Percentiles rank a stretch among this genome's conserved stretches.
Evolutionary conservation across 169 alveolate genomes (phyloP).

Genomic region (Eimeria maxima): DNA sequence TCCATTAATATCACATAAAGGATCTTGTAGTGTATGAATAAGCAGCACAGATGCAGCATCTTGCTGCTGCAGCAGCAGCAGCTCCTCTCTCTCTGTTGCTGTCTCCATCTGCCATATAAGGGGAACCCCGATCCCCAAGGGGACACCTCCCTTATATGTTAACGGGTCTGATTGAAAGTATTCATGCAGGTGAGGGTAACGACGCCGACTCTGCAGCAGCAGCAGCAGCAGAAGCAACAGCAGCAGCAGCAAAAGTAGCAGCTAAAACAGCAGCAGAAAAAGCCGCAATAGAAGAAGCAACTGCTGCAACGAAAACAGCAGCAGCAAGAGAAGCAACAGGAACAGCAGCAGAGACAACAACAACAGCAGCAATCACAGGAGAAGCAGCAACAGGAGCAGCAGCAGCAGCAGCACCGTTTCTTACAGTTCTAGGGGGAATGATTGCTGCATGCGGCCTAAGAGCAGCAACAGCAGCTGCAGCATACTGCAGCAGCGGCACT

Average conservation of each 20-base stretch:
- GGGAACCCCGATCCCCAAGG: slow-evolving; percentile 40
- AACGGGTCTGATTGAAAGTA: slow-evolving; percentile 59
- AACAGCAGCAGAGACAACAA: no score
- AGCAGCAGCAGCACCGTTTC: background rate
- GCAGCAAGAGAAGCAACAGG: no score
- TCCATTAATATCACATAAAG: slow-evolving; percentile 73
- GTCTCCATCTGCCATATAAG: slow-evolving; percentile 48
- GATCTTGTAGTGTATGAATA: slow-evolving; percentile 59
- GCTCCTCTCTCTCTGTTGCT: slow-evolving; percentile 27
- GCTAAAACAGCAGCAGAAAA: no score
- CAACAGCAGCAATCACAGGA: no score
- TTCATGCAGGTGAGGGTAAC: slow-evolving; percentile 18
- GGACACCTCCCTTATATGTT: slow-evolving; percentile 58
- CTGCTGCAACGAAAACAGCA: no score
- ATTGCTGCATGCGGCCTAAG: background rate
- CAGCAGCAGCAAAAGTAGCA: background rate
- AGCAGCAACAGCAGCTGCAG: slow-evolving; percentile 4
- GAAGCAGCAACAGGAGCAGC: background rate
- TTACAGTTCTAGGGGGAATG: background rate
- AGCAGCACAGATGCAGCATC: background rate
- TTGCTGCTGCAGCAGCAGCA: background rate
- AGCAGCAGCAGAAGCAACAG: background rate
- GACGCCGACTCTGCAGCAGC: slow-evolving; percentile 22
- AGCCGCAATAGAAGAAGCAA: no score
- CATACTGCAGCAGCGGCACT: background rate